Evolutionary conservation across 169 alveolate species (phyloP), one percentile per base, ranked within the genome.

Genomic region (Hepatocystis sp.): DNA sequence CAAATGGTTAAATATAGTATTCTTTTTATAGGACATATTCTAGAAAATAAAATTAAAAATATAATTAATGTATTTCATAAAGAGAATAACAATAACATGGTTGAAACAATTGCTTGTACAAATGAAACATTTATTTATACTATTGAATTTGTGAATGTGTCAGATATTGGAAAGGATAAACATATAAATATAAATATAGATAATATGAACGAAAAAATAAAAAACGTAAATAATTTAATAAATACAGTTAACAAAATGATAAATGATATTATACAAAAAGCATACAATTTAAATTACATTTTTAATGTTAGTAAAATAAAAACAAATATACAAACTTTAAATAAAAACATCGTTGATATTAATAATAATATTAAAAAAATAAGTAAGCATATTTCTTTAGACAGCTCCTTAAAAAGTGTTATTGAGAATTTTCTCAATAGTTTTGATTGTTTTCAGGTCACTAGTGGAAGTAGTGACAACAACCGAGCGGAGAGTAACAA

Each of bases 41-140:
- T 71, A 8, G 58, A 71, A 2, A 76, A 71, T 42, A 71, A 71
- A 52, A 60, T 71, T 32, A 56, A 56, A 21, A 56, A 71, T 39
- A 13, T 71, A 13, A 71, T 42, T 36, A 71, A 71, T 10, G 63
- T 71, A n/a, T 42, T 13, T 23, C 58, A 49, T 56, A 51, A 36
- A 2, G 13, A 56, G 17, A 56, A 23, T 30, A 51, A 15, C 5
- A 40, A 32, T 4, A 11, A n/a, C n/a, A n/a, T n/a, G n/a, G n/a
- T n/a, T n/a, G n/a, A n/a, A n/a, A n/a, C n/a, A n/a, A n/a, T n/a
- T n/a, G n/a, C n/a, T n/a, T n/a, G n/a, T n/a, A n/a, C n/a, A n/a
- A n/a, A n/a, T n/a, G n/a, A n/a, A n/a, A n/a, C n/a, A n/a, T n/a
- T n/a, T n/a, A n/a, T n/a, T n/a, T n/a, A n/a, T n/a, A n/a, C n/a